A percentile compares a stretch with the other conserved stretches of the same genome.
These are phyloP conservation scores for Colletotrichum magnum DNA, from an alignment of 2,329 filamentous ascomycete genomes.

Conservation along the genomic window DNA sequence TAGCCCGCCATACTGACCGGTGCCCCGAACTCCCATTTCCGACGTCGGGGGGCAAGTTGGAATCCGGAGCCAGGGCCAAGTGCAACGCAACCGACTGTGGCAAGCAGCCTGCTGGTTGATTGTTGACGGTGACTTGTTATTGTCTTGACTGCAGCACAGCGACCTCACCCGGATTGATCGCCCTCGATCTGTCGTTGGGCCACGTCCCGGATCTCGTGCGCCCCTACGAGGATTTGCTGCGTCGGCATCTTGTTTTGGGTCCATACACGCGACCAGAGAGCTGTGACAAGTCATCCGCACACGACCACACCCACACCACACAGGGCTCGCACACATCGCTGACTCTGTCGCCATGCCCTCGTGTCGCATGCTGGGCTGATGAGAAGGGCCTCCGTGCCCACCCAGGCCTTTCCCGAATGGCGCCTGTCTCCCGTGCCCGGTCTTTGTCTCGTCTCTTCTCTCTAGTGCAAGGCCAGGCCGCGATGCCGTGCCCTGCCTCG, in stretches of 20 bases:
- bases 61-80: constrained; percentile 5
- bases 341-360: constrained; percentile 35
- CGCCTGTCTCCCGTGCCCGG: constrained; percentile 37
- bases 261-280: constrained; percentile 21
- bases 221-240: constrained; percentile 14
- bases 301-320: constrained; percentile 38
- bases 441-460: constrained; percentile 35
- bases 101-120: constrained; percentile 38
- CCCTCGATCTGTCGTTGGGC: constrained; percentile 29
- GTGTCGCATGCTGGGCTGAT: constrained; percentile 34
- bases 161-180: constrained; percentile 27
- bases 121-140: neutral
- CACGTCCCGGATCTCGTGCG: constrained; percentile 32
- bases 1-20: neutral
- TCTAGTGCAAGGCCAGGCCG: constrained; percentile 4
- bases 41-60: constrained; percentile 4
- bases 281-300: constrained; percentile 40
- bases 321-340: constrained; percentile 35
- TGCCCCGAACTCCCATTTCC: neutral
- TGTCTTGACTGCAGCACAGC: neutral
- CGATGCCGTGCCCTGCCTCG: constrained; percentile 23
- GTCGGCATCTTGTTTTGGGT: constrained; percentile 33
- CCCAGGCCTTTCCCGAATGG: constrained; percentile 33
- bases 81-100: constrained; percentile 35
- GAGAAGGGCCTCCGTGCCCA: constrained; percentile 36